phyloP scores from a whole-genome alignment of 768 basidiomycete species.

The Tricholoma matsutake region DNA sequence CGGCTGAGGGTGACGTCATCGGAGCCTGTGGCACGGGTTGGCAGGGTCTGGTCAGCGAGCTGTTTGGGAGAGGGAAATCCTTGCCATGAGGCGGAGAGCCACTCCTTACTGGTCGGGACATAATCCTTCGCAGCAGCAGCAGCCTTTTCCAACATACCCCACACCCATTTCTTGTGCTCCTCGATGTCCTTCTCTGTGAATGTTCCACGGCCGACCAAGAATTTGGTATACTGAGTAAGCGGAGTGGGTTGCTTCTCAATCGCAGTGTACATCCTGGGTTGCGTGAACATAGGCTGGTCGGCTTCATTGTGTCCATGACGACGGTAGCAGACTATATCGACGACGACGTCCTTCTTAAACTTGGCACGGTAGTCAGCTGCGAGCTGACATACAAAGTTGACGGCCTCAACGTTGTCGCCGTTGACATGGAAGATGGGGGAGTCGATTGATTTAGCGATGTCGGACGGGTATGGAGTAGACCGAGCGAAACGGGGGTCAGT shows the following conservation, averaged over 20 bases:
- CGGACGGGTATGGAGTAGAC: slow-evolving; percentile 96
- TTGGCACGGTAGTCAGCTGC: slow-evolving; percentile 98
- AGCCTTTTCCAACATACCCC: slow-evolving; percentile 98
- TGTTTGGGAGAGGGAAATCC: slow-evolving; percentile 98
- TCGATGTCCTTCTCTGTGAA: slow-evolving; percentile 97
- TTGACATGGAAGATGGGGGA: slow-evolving; percentile 99
- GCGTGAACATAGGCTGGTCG: slow-evolving; percentile 97
- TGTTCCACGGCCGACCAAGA: slow-evolving; percentile 84
- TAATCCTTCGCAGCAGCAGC: slow-evolving; percentile 95
- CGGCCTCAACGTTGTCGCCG: slow-evolving; percentile 96
- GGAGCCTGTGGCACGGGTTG: slow-evolving; percentile 85
- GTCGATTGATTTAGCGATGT: slow-evolving; percentile 98
- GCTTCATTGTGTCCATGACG: slow-evolving; percentile 99
- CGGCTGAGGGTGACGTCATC: slow-evolving; percentile 73
- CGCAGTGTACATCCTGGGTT: slow-evolving; percentile 97
- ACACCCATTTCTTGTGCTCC: slow-evolving; percentile 99
- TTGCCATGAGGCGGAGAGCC: slow-evolving; percentile 97
- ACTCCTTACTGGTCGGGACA: slow-evolving; percentile 90
- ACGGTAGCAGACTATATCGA: slow-evolving; percentile 98
- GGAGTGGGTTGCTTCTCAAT: slow-evolving; percentile 93
- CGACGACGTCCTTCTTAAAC: slow-evolving; percentile 97
- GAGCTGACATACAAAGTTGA: slow-evolving; percentile 97
- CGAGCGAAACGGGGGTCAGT: slow-evolving; percentile 97
- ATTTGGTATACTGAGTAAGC: slow-evolving; percentile 88
- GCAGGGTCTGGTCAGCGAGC: slow-evolving; percentile 87